These are phyloP conservation scores for Bigelowiella natans DNA, from an alignment of 78 protist genomes.

Conservation along the genomic window DNA sequence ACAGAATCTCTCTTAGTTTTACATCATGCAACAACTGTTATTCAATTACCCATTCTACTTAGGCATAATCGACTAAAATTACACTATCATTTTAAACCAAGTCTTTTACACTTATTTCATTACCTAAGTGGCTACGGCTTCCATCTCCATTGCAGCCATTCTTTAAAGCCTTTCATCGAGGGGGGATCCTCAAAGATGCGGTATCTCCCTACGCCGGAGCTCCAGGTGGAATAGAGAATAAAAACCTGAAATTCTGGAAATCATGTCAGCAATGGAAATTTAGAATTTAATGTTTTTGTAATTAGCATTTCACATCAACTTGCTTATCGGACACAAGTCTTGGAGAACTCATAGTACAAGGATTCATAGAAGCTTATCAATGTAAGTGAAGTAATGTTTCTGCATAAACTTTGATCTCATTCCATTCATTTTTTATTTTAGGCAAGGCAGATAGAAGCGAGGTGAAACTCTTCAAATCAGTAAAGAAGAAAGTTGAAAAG, in stretches of 20 bases:
- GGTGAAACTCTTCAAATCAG: background rate
- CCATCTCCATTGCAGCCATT: too few relatives aligned
- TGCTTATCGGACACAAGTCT: background rate
- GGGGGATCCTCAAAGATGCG: background rate
- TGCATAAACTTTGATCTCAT: background rate
- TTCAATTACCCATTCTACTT: too few relatives aligned
- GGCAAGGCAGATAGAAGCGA: background rate
- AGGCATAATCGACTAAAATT: too few relatives aligned
- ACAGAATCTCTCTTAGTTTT: too few relatives aligned
- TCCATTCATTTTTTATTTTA: background rate
- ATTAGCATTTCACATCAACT: background rate
- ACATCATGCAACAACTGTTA: too few relatives aligned
- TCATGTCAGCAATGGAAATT: background rate
- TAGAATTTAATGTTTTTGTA: background rate
- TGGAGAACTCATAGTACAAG: background rate
- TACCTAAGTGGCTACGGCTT: too few relatives aligned
- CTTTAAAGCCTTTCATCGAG: too few relatives aligned
- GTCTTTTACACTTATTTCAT: too few relatives aligned
- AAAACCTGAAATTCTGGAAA: background rate
- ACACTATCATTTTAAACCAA: too few relatives aligned
- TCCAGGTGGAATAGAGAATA: background rate
- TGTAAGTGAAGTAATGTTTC: background rate
- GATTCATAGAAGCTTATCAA: background rate
- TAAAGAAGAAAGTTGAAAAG: background rate
- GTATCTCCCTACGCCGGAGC: background rate